Conservation (phyloP, 1,139 yeast genomes). For the Pichia sp. region DNA sequence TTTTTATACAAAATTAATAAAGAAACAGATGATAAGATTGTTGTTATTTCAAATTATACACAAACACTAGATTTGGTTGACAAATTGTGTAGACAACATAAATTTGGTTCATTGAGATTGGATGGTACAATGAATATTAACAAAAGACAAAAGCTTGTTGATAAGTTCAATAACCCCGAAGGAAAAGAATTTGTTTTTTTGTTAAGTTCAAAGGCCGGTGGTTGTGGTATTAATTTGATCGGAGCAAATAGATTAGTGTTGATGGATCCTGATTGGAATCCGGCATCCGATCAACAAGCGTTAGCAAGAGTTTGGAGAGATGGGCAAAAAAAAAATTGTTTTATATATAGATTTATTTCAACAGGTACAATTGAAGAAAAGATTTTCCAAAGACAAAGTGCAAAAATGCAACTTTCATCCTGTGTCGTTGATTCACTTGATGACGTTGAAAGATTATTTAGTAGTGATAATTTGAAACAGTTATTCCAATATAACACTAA, state of each 20-base stretch:
- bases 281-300: slow-evolving; percentile 98
- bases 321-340: slow-evolving; percentile 96
- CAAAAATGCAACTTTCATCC: slow-evolving; percentile 87
- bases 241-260: slow-evolving; percentile 90
- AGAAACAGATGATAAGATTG: slow-evolving; percentile 91
- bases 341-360: slow-evolving; percentile 84
- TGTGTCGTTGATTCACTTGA: slow-evolving; percentile 96
- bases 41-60: slow-evolving; percentile 87
- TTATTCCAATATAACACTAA: slow-evolving; percentile 64
- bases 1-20: slow-evolving; percentile 68
- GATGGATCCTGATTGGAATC: slow-evolving; percentile 98
- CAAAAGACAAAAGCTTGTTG: slow-evolving; percentile 90
- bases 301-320: slow-evolving; percentile 98
- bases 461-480: slow-evolving; percentile 71
- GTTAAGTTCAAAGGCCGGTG: slow-evolving; percentile 95
- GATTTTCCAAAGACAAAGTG: slow-evolving; percentile 93
- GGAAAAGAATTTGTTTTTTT: slow-evolving; percentile 83
- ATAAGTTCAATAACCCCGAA: slow-evolving; percentile 83
- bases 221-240: slow-evolving; percentile 94
- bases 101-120: slow-evolving; percentile 73
- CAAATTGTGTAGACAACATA: slow-evolving; percentile 65
- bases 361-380: slow-evolving; percentile 97
- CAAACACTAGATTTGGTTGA: slow-evolving; percentile 90
- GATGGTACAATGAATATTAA: slow-evolving; percentile 92
- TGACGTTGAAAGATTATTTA: slow-evolving; percentile 87